These are phyloP conservation scores for Viridothelium virens DNA, from an alignment of 495 filamentous ascomycete species.

Conservation along the genomic window DNA sequence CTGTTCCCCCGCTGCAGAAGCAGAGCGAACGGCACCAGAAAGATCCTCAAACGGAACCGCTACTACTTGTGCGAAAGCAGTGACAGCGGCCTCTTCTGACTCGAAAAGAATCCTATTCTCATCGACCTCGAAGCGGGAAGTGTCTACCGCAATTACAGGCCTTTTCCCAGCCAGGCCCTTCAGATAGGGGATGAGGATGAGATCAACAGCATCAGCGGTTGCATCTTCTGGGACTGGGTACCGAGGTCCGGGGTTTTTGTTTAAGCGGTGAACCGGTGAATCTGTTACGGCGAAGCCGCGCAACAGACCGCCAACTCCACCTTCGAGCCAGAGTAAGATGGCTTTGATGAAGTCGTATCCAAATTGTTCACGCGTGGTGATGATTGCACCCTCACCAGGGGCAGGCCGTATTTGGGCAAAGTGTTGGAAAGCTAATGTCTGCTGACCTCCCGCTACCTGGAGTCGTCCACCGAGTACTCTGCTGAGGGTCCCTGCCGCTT, in stretches of 20 bases:
- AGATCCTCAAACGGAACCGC: conserved; percentile 47
- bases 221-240: conserved; percentile 47
- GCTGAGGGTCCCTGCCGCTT: conserved; percentile 57
- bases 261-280: conserved; percentile 8
- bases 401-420: conserved; percentile 37
- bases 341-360: conserved; percentile 62
- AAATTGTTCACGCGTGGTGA: conserved; percentile 41
- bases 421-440: conserved; percentile 19
- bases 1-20: conserved; percentile 15
- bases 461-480: conserved; percentile 46
- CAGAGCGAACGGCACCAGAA: conserved; percentile 34
- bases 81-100: conserved; percentile 50
- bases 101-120: conserved; percentile 44
- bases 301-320: conserved; percentile 46
- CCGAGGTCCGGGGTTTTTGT: conserved; percentile 24
- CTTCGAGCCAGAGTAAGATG: conserved; percentile 55
- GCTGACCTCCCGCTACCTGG: conserved; percentile 30
- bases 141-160: conserved; percentile 51
- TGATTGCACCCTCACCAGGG: conserved; percentile 42
- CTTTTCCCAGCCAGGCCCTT: conserved; percentile 41
- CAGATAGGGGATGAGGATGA: conserved; percentile 53
- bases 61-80: conserved; percentile 48
- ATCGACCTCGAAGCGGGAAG: conserved; percentile 52
- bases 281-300: conserved; percentile 43
- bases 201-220: conserved; percentile 46